Percentiles rank a stretch among this genome's conserved stretches.
These are phyloP conservation scores for Eucalyptus guilfoylei DNA, from an alignment of 345 rosid species.

Conservation along the genomic window DNA sequence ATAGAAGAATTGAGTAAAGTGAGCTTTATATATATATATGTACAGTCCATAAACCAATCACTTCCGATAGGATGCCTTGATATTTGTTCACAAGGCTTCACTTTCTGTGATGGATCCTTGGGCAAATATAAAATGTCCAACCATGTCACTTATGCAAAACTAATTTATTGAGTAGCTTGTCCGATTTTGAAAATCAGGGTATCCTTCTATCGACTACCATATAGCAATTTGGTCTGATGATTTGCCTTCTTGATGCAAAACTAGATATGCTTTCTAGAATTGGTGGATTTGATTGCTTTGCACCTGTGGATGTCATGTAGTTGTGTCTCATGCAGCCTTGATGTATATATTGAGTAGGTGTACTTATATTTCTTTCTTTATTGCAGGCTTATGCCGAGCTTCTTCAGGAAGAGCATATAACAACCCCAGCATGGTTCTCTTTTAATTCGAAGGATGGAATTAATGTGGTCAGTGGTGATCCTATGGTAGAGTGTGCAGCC, in stretches of 20 bases:
- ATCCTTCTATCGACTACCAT: not conserved
- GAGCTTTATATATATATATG: not conserved
- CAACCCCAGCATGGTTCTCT: slow-evolving; percentile 80
- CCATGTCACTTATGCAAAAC: not conserved
- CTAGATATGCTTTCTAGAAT: not conserved
- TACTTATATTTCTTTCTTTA: not conserved
- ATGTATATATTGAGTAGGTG: not conserved
- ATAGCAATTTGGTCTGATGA: not conserved
- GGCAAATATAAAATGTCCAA: not conserved
- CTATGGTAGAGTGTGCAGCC: slow-evolving; percentile 55
- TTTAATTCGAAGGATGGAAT: slow-evolving; percentile 65
- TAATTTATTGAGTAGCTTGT: not conserved
- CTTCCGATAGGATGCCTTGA: not conserved
- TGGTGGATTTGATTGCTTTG: not conserved
- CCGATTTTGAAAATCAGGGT: not conserved
- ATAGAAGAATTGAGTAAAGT: not conserved
- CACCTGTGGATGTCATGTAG: not conserved
- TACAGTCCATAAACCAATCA: not conserved
- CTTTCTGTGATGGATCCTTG: not conserved
- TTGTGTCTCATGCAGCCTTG: not conserved
- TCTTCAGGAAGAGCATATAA: slow-evolving; percentile 57
- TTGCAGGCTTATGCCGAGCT: slow-evolving; percentile 74
- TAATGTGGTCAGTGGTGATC: slow-evolving; percentile 66
- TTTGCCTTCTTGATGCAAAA: not conserved
- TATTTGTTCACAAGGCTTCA: not conserved